Evolutionary conservation across 2,329 filamentous ascomycete genomes (phyloP).

Genomic region (Diplodia corticola): DNA sequence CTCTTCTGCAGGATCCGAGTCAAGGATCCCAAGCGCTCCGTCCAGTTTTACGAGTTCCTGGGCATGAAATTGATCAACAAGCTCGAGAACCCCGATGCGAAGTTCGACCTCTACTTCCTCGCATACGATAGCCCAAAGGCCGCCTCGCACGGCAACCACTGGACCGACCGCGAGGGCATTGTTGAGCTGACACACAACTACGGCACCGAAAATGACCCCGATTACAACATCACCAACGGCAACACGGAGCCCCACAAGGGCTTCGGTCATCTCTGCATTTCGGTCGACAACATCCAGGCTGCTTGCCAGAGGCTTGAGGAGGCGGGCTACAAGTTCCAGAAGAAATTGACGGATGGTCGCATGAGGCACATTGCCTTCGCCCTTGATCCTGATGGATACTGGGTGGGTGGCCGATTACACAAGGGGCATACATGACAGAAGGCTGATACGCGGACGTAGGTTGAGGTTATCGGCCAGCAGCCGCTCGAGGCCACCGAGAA

Average conservation of each 20-base stretch:
- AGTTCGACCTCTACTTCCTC: conserved; percentile 95
- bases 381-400: conserved; percentile 74
- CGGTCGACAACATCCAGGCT: conserved; percentile 69
- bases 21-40: conserved; percentile 81
- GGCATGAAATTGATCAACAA: conserved; percentile 84
- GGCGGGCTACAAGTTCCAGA: conserved; percentile 91
- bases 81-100: conserved; percentile 78
- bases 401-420: conserved; percentile 43
- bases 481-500: conserved; percentile 69
- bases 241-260: conserved; percentile 85
- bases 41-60: conserved; percentile 93
- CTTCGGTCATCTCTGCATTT: conserved; percentile 82
- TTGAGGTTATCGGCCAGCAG: conserved; percentile 77
- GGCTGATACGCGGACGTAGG: background rate
- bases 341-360: conserved; percentile 80
- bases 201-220: conserved; percentile 81
- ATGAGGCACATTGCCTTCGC: conserved; percentile 77
- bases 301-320: conserved; percentile 88
- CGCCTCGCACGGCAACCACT: conserved; percentile 71
- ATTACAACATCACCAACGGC: conserved; percentile 81
- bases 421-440: background rate
- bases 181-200: conserved; percentile 85
- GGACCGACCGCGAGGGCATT: conserved; percentile 81
- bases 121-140: conserved; percentile 79
- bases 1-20: conserved; percentile 73